A percentile compares a stretch with the other conserved stretches of the same genome.
Evolutionary conservation across 208 protist species (phyloP).

Genomic region (Crithidia acanthocephali): DNA sequence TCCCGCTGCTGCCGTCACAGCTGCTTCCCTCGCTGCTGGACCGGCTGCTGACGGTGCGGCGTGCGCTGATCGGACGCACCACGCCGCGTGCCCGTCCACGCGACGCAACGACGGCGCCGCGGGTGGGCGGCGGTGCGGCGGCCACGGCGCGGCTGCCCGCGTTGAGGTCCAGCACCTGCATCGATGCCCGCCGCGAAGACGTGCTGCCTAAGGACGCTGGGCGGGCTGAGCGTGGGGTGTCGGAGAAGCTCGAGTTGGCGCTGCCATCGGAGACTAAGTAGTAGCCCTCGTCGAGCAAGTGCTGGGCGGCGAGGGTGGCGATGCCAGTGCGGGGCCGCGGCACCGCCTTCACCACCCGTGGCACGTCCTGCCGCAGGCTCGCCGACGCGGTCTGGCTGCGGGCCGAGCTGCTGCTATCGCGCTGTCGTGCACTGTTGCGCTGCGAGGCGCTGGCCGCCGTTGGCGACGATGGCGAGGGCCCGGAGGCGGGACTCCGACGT

Average conservation of each 20-base stretch:
- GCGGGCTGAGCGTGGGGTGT: conserved; percentile 28
- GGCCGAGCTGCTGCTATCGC: conserved; percentile 11
- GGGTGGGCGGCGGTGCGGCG: too few species aligned
- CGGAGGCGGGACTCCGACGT: not conserved
- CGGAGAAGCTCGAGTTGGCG: conserved; percentile 69
- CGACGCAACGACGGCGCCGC: not conserved
- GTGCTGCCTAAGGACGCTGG: conserved; percentile 22
- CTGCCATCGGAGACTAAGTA: conserved; percentile 34
- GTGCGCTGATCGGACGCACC: not conserved
- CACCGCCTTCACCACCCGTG: not conserved
- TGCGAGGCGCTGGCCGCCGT: not conserved
- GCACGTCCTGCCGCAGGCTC: not conserved
- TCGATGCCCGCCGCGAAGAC: not conserved
- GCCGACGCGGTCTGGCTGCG: conserved; percentile 7
- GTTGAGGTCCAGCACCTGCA: conserved; percentile 20
- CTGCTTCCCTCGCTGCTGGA: not conserved
- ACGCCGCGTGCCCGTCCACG: not conserved
- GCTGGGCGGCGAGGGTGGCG: conserved; percentile 17
- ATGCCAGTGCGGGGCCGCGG: not conserved
- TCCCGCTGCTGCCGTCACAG: conserved; percentile 1
- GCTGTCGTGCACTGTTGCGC: not conserved
- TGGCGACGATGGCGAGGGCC: not conserved
- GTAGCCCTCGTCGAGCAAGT: conserved; percentile 32
- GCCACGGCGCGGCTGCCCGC: not conserved
- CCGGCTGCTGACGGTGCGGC: not conserved